A percentile compares a stretch with the other conserved stretches of the same genome.
Conservation (phyloP, 192 early-diverging fungal species). For the Coemansia sp. region DNA sequence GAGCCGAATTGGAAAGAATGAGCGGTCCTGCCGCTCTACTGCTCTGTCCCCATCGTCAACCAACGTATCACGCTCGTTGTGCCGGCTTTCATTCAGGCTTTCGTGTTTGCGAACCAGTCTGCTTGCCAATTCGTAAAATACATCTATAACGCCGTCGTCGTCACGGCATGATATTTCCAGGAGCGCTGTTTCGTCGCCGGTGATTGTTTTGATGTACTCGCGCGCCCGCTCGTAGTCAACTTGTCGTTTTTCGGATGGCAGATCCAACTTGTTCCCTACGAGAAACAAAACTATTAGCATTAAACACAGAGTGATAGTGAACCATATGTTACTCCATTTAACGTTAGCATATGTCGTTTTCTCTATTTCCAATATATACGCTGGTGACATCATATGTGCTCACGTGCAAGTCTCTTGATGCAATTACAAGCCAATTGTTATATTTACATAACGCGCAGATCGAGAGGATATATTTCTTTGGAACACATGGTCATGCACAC, state of each 20-base stretch:
- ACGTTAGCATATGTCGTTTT: background rate
- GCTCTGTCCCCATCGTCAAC: constrained; percentile 14
- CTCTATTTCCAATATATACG: too few relatives aligned
- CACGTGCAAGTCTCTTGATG: too few relatives aligned
- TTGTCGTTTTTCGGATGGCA: constrained; percentile 59
- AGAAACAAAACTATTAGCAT: constrained; percentile 62
- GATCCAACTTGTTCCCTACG: constrained; percentile 72
- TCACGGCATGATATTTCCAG: constrained; percentile 75
- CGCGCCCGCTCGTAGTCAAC: constrained; percentile 61
- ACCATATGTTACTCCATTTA: background rate
- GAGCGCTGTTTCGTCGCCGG: constrained; percentile 63
- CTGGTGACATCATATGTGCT: too few relatives aligned
- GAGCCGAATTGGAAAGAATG: constrained; percentile 30
- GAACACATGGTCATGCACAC: too few relatives aligned
- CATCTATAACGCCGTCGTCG: constrained; percentile 61
- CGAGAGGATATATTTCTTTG: background rate
- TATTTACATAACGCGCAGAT: too few relatives aligned
- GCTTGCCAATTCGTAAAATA: constrained; percentile 45
- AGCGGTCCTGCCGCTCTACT: constrained; percentile 23
- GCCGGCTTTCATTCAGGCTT: constrained; percentile 10
- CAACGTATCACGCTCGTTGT: constrained; percentile 17
- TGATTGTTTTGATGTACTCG: constrained; percentile 60
- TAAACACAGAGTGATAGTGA: background rate
- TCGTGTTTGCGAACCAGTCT: constrained; percentile 35
- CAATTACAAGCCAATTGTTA: too few relatives aligned